A percentile compares a stretch with the other conserved stretches of the same genome.
These are phyloP conservation scores for Globisporangium cystogenes DNA, from an alignment of 352 stramenopile species.

Conservation along the genomic window DNA sequence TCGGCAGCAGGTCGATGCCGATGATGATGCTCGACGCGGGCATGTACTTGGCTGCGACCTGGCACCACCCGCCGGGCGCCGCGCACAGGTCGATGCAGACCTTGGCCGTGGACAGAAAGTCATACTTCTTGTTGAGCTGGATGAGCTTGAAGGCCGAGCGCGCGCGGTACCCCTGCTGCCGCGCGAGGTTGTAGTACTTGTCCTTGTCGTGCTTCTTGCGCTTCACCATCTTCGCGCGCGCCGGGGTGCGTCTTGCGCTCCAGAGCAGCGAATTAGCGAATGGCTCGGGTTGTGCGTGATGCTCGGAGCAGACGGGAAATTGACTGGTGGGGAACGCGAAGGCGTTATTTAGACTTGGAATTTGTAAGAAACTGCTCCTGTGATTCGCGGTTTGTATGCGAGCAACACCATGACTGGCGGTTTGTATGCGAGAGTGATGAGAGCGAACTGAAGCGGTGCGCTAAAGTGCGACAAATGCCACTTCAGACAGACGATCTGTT, in stretches of 20 bases:
- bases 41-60: conserved; percentile 90
- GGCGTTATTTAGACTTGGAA: not conserved
- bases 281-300: not conserved
- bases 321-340: conserved; percentile 3
- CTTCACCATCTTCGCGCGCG: conserved; percentile 75
- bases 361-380: not conserved
- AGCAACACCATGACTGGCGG: too few relatives aligned
- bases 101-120: conserved; percentile 95
- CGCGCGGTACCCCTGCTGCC: conserved; percentile 98
- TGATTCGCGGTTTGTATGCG: too few relatives aligned
- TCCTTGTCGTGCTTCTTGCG: conserved; percentile 99
- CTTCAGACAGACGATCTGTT: too few relatives aligned
- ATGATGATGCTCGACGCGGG: conserved; percentile 95
- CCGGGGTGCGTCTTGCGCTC: conserved; percentile 1
- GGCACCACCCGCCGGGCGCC: conserved; percentile 98
- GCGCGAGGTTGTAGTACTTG: conserved; percentile 99
- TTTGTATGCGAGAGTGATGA: too few relatives aligned
- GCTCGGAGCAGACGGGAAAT: not conserved
- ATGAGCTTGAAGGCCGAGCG: conserved; percentile 99
- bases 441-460: too few relatives aligned
- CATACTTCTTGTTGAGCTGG: conserved; percentile 99
- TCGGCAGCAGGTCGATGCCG: conserved; percentile 98
- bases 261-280: conserved; percentile 12
- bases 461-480: too few relatives aligned
- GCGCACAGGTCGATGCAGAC: conserved; percentile 99